phyloP scores from a whole-genome alignment of 2,329 filamentous ascomycete genomes.

The Bipolaris bicolor region DNA sequence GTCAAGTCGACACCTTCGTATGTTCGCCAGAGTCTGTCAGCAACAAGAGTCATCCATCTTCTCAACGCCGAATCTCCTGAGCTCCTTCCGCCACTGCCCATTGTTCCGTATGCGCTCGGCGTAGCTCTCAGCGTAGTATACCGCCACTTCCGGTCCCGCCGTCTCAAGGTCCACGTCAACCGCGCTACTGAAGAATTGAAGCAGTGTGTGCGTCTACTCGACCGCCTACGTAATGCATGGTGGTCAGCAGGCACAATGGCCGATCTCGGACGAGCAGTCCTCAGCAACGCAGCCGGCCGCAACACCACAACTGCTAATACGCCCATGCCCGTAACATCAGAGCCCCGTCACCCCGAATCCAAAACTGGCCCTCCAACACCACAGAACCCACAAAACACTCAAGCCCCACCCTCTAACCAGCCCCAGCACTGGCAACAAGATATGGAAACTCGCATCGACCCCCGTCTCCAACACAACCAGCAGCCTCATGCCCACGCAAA shows the following conservation, averaged over 20 bases:
- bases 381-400: conserved; percentile 23
- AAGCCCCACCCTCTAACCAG: conserved; percentile 15
- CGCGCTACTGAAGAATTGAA: conserved; percentile 55
- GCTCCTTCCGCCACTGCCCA: conserved; percentile 58
- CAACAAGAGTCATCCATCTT: conserved; percentile 62
- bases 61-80: conserved; percentile 55
- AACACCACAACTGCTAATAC: conserved; percentile 46
- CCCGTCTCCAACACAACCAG: conserved; percentile 36
- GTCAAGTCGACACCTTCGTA: conserved; percentile 59
- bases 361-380: conserved; percentile 30
- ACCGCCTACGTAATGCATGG: conserved; percentile 53
- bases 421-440: conserved; percentile 33
- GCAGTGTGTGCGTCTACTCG: conserved; percentile 53
- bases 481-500: conserved; percentile 17
- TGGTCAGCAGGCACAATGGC: conserved; percentile 56
- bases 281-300: conserved; percentile 48
- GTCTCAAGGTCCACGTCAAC: conserved; percentile 55
- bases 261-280: conserved; percentile 48
- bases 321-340: conserved; percentile 32
- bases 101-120: conserved; percentile 62
- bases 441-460: conserved; percentile 41
- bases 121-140: conserved; percentile 64
- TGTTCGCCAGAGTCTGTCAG: conserved; percentile 61
- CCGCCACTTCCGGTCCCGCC: conserved; percentile 61
- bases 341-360: conserved; percentile 25